phyloP scores from a whole-genome alignment of 805 yeast genomes.

The Starmera caribaea region DNA sequence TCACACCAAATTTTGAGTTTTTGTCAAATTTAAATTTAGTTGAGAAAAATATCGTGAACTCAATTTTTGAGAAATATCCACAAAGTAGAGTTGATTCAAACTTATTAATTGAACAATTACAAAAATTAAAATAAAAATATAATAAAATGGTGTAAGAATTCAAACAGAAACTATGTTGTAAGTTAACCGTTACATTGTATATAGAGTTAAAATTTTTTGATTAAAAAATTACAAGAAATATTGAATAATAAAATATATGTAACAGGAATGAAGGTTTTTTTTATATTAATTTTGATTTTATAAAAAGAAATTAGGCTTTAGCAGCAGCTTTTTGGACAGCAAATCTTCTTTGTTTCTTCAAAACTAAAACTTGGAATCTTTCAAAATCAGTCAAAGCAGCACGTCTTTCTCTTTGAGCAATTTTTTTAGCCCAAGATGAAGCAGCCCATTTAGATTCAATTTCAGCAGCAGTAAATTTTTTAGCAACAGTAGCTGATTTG shows the following conservation, averaged over 20 bases:
- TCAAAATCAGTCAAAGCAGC: slow-evolving; percentile 91
- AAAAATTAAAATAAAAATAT: background rate
- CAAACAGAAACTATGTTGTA: background rate
- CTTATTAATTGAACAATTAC: slow-evolving; percentile 11
- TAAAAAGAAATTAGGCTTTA: slow-evolving; percentile 58
- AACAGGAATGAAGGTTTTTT: slow-evolving; percentile 13
- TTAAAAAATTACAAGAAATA: slow-evolving; percentile 2
- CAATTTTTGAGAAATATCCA: slow-evolving; percentile 14
- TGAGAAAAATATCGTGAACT: slow-evolving; percentile 11
- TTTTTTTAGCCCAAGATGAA: slow-evolving; percentile 96
- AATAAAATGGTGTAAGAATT: background rate
- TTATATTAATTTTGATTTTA: slow-evolving; percentile 10
- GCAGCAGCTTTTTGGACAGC: slow-evolving; percentile 95
- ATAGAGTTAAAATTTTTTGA: too few species aligned
- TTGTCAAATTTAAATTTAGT: slow-evolving; percentile 9
- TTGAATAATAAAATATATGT: slow-evolving; percentile 4
- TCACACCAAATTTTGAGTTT: slow-evolving; percentile 8
- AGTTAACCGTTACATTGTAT: too few species aligned
- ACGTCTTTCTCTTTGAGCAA: slow-evolving; percentile 92
- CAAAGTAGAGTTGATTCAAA: slow-evolving; percentile 11
- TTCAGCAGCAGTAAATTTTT: slow-evolving; percentile 91
- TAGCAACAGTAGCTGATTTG: slow-evolving; percentile 72
- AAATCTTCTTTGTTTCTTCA: slow-evolving; percentile 95
- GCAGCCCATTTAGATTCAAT: slow-evolving; percentile 86
- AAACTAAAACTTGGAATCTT: slow-evolving; percentile 98